Conservation (phyloP, 805 yeast genomes). For the Alloascoidea africana region DNA sequence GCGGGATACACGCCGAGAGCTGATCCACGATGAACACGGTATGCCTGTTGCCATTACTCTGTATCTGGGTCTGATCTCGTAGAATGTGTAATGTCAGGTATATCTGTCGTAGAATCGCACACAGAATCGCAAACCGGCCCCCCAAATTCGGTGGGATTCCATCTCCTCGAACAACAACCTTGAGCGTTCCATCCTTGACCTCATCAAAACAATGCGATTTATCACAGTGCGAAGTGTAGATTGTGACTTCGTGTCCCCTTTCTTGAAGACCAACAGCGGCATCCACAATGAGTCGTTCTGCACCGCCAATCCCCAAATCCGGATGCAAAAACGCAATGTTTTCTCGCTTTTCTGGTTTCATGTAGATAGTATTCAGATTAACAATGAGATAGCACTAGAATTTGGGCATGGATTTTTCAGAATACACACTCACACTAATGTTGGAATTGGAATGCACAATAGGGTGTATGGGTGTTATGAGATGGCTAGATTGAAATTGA, state of each 20-base stretch:
- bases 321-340: slow-evolving; percentile 86
- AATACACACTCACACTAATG: no score
- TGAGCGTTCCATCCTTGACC: slow-evolving; percentile 38
- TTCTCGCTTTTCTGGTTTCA: no score
- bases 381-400: no score
- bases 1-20: slow-evolving; percentile 69
- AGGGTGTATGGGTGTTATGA: no score
- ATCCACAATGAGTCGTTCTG: slow-evolving; percentile 93
- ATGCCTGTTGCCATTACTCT: slow-evolving; percentile 30
- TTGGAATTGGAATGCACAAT: no score
- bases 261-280: slow-evolving; percentile 80
- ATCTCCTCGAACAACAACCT: slow-evolving; percentile 71
- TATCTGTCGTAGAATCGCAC: slow-evolving; percentile 74
- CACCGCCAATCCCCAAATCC: slow-evolving; percentile 79
- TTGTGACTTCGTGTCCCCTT: slow-evolving; percentile 41
- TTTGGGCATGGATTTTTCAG: no score
- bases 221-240: slow-evolving; percentile 89
- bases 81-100: slow-evolving; percentile 37
- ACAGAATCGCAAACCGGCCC: slow-evolving; percentile 63
- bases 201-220: slow-evolving; percentile 83
- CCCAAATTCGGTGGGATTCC: slow-evolving; percentile 50
- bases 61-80: slow-evolving; percentile 9
- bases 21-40: slow-evolving; percentile 84
- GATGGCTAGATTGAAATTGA: no score
- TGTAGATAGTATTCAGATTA: no score